Conservation (phyloP, 2,329 filamentous ascomycete species). For the Aphanoascus verrucosus region DNA sequence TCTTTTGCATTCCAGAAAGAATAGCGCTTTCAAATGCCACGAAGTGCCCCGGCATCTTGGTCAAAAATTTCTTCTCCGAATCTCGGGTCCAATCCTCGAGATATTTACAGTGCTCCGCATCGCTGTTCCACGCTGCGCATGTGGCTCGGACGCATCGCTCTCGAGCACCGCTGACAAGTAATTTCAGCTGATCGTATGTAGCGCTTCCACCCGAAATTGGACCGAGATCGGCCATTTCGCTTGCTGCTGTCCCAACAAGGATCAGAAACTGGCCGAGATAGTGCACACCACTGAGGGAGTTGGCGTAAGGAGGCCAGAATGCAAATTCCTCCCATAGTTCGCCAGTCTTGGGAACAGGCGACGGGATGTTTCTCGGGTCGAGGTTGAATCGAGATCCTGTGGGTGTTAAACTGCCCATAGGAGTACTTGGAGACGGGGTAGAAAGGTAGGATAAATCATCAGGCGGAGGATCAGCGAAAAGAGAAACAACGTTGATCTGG, state of each 20-base stretch:
- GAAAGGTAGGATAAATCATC: conserved; percentile 55
- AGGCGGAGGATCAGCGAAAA: conserved; percentile 79
- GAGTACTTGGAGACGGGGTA: conserved; percentile 67
- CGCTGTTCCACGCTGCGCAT: conserved; percentile 83
- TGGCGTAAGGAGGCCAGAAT: conserved; percentile 91
- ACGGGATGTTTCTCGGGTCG: conserved; percentile 64
- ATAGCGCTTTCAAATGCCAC: conserved; percentile 73
- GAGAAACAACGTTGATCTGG: conserved; percentile 63
- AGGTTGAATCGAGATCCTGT: conserved; percentile 67
- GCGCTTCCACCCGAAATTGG: conserved; percentile 49
- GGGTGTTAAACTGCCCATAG: conserved; percentile 46
- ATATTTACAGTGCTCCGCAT: conserved; percentile 83
- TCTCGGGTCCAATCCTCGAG: conserved; percentile 90
- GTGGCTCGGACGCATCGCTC: conserved; percentile 79
- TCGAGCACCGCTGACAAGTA: conserved; percentile 64
- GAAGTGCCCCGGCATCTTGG: conserved; percentile 81
- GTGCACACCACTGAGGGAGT: conserved; percentile 82
- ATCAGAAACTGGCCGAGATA: conserved; percentile 75
- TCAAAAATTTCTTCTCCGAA: conserved; percentile 71
- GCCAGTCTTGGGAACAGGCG: conserved; percentile 64
- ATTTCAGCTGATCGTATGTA: conserved; percentile 60
- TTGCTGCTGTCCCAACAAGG: conserved; percentile 74
- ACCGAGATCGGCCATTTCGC: conserved; percentile 67
- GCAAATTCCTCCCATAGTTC: conserved; percentile 88
- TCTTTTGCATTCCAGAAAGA: conserved; percentile 81